phyloP scores from a whole-genome alignment of 1,284 basidiomycete species.

The Thelephora terrestris region DNA sequence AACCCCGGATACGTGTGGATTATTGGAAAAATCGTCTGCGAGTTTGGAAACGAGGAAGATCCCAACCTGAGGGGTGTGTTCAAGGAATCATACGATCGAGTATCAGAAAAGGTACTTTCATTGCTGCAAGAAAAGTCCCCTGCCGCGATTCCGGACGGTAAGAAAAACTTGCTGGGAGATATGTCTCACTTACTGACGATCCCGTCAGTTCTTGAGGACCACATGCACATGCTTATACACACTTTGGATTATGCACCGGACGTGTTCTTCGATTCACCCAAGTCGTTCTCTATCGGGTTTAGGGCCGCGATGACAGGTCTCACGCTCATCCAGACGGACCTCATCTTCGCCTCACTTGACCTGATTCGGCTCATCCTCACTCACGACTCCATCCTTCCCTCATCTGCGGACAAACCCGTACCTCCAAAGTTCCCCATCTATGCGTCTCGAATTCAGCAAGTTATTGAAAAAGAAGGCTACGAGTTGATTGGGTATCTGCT shows the following conservation, averaged over 20 bases:
- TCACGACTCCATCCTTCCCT: conserved; percentile 51
- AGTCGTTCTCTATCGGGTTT: conserved; percentile 65
- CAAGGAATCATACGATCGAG: conserved; percentile 60
- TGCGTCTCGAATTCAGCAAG: conserved; percentile 54
- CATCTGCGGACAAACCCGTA: conserved; percentile 29
- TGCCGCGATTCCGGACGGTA: conserved; percentile 74
- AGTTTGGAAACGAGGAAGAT: conserved; percentile 61
- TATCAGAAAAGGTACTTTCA: conserved; percentile 60
- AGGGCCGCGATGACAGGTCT: conserved; percentile 68
- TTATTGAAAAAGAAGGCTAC: conserved; percentile 68
- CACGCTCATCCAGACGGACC: conserved; percentile 71
- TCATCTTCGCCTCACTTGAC: conserved; percentile 76
- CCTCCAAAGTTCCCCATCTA: conserved; percentile 59
- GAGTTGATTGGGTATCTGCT: conserved; percentile 67
- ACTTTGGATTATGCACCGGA: conserved; percentile 64
- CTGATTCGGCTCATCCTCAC: conserved; percentile 65
- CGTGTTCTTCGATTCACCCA: conserved; percentile 64
- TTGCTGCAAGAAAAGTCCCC: conserved; percentile 60
- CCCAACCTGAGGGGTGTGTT: conserved; percentile 44
- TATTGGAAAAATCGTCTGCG: conserved; percentile 69
- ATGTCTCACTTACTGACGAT: neutral
- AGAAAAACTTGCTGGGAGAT: conserved; percentile 15
- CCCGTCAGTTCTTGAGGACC: conserved; percentile 87
- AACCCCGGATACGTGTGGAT: conserved; percentile 94
- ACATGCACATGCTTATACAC: conserved; percentile 73